These are phyloP conservation scores for Aspergillus cristatus DNA, from an alignment of 495 filamentous ascomycete species.

Conservation along the genomic window DNA sequence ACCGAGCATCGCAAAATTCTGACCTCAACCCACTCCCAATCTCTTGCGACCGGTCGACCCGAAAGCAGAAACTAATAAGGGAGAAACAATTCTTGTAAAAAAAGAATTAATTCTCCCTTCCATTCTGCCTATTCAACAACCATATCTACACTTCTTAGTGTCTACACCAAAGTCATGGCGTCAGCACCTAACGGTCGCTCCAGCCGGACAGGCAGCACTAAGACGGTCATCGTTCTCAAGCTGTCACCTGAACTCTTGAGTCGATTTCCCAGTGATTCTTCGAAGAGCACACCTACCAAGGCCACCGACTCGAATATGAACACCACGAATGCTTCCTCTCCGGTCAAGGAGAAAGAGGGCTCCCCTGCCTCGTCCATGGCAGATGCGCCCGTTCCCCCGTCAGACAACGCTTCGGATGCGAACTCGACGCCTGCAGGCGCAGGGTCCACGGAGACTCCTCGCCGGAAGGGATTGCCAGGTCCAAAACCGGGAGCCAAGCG, in stretches of 20 bases:
- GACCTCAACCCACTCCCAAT: not conserved
- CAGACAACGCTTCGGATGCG: conserved; percentile 46
- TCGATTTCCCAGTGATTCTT: conserved; percentile 26
- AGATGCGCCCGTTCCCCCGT: conserved; percentile 43
- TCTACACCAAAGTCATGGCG: conserved; percentile 22
- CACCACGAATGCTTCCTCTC: conserved; percentile 24
- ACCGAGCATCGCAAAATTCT: too few species aligned
- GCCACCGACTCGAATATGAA: conserved; percentile 13
- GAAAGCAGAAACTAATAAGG: not conserved
- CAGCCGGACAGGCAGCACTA: conserved; percentile 24
- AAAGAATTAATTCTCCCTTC: conserved; percentile 1
- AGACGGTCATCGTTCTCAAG: conserved; percentile 45
- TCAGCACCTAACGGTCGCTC: conserved; percentile 26
- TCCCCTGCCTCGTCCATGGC: conserved; percentile 40
- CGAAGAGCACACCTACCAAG: conserved; percentile 12
- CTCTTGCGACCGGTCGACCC: not conserved
- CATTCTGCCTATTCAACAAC: not conserved
- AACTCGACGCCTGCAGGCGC: conserved; percentile 45
- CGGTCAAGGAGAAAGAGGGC: conserved; percentile 35
- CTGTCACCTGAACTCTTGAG: conserved; percentile 38
- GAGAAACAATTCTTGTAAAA: conserved; percentile 1
- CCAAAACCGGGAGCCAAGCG: conserved; percentile 52
- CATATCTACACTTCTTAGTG: conserved; percentile 1
- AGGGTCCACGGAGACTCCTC: conserved; percentile 43
- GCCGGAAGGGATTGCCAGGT: conserved; percentile 45